Conservation (phyloP, 495 filamentous ascomycete species). For the Pyrenula massariospora region DNA sequence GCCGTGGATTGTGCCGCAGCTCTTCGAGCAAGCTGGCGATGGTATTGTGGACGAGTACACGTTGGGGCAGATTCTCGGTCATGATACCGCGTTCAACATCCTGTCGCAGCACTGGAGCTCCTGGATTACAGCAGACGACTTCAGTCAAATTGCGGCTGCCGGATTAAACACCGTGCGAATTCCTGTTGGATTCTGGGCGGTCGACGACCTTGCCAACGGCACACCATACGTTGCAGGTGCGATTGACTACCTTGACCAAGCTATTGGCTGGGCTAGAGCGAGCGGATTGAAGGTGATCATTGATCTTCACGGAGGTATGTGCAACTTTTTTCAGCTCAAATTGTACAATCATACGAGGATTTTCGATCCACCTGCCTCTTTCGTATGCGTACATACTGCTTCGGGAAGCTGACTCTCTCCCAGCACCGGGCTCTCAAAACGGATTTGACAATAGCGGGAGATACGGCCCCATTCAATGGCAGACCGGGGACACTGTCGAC, state of each 20-base stretch:
- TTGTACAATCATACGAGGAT: too few relatives aligned
- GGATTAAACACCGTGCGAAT: conserved; percentile 72
- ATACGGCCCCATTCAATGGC: conserved; percentile 55
- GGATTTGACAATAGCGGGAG: conserved; percentile 69
- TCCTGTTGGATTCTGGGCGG: conserved; percentile 70
- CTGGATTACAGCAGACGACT: conserved; percentile 58
- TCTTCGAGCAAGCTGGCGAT: conserved; percentile 38
- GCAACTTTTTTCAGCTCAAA: not conserved
- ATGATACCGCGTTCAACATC: conserved; percentile 29
- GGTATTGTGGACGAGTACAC: conserved; percentile 55
- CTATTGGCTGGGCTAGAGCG: conserved; percentile 54
- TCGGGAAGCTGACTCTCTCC: conserved; percentile 7
- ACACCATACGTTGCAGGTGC: conserved; percentile 69
- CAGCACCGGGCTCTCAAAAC: conserved; percentile 67
- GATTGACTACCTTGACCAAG: conserved; percentile 50
- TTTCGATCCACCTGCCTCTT: conserved; percentile 20
- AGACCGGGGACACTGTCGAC: conserved; percentile 39
- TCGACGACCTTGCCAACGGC: conserved; percentile 35
- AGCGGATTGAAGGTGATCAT: conserved; percentile 56
- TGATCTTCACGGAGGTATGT: conserved; percentile 58
- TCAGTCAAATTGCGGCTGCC: conserved; percentile 47
- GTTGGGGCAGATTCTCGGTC: conserved; percentile 36
- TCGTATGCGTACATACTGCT: conserved; percentile 22
- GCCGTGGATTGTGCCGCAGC: conserved; percentile 56
- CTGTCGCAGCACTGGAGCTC: conserved; percentile 46